Base-by-base conservation (phyloP, 371 early-diverging fungal genomes). In the Rhizopus sp. region DNA sequence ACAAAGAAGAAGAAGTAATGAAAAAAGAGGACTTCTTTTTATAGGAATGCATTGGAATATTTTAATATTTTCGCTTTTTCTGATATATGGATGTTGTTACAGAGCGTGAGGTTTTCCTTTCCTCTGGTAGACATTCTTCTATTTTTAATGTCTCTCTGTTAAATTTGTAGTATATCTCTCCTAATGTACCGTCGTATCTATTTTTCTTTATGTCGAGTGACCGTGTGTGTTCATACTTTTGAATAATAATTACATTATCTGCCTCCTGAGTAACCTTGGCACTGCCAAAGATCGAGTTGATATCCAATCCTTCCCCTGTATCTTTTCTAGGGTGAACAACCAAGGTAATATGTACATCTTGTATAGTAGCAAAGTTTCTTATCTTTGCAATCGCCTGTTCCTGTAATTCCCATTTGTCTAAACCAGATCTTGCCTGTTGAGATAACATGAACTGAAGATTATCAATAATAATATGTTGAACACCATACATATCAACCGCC, bases 201-300 rank as follows among this genome's bases (percentile, higher is more conserved):
- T 91, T 90, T 65, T 91, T 91, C 39, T 82, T 81, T 32, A 91
- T 75, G 53, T 90, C 90, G 12, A 91, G 50, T 23, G 70, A 80
- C 42, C 87, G 70, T 13, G 61, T 35, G 30, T 63, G 38, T 4
- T 38, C 51, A 23, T 55, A 55, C 40, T 72, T 79, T 59, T 91
- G 91, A 45, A 91, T 60, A 10, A 91, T 84, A 7, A 91, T 73
- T 0, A 91, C 91, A 70, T 91, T 91, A 58, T 91, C 92, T 9
- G 92, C 90, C 73, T 91, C 92, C 56, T 91, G 92, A 13, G 91
- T 88, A 1, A 89, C 81, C 69, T 91, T 91, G 52, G 89, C 92
- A 38, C 89, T 85, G 29, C 92, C 92, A 66, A 89, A 87, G 7
- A 91, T 77, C 3, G 88, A 87, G 53, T 85, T 83, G 55, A 91